Conservation (phyloP, 2,329 filamentous ascomycete species). For the Cladosporium sphaerospermum region DNA sequence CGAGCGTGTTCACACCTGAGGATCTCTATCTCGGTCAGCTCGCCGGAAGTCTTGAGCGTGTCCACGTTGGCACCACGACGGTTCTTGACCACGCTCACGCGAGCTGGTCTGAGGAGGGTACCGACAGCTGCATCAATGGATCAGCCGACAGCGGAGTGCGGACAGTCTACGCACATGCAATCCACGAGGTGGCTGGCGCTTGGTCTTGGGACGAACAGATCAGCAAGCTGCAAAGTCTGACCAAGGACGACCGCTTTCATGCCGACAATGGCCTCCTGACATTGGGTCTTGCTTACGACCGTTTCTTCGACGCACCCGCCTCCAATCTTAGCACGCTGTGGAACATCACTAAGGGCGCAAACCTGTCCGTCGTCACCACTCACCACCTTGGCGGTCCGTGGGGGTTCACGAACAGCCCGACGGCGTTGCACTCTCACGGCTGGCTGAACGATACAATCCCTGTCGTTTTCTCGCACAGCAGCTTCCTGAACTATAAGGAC, state of each 20-base stretch:
- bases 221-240: slow-evolving; percentile 7
- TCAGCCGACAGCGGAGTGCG: slow-evolving; percentile 39
- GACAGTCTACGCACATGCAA: slow-evolving; percentile 8
- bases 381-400: slow-evolving; percentile 28
- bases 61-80: slow-evolving; percentile 41
- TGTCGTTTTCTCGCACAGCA: slow-evolving; percentile 49
- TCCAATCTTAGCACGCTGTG: slow-evolving; percentile 9
- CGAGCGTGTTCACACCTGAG: slow-evolving; percentile 31
- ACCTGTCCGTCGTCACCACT: slow-evolving; percentile 34
- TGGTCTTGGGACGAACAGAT: slow-evolving; percentile 11
- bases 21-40: slow-evolving; percentile 46
- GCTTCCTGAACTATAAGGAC: slow-evolving; percentile 38
- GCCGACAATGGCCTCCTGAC: slow-evolving; percentile 22
- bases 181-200: slow-evolving; percentile 14
- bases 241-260: slow-evolving; percentile 1
- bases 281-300: slow-evolving; percentile 41
- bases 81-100: slow-evolving; percentile 35
- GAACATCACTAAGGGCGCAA: slow-evolving; percentile 5
- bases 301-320: slow-evolving; percentile 30
- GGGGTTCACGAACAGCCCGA: slow-evolving; percentile 18
- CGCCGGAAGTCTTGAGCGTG: slow-evolving; percentile 35
- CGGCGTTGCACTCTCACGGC: slow-evolving; percentile 28
- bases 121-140: slow-evolving; percentile 28
- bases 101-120: slow-evolving; percentile 11
- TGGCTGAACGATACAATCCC: slow-evolving; percentile 42